These are phyloP conservation scores for Diplodia corticola DNA, from an alignment of 2,329 filamentous ascomycete genomes.

Conservation along the genomic window DNA sequence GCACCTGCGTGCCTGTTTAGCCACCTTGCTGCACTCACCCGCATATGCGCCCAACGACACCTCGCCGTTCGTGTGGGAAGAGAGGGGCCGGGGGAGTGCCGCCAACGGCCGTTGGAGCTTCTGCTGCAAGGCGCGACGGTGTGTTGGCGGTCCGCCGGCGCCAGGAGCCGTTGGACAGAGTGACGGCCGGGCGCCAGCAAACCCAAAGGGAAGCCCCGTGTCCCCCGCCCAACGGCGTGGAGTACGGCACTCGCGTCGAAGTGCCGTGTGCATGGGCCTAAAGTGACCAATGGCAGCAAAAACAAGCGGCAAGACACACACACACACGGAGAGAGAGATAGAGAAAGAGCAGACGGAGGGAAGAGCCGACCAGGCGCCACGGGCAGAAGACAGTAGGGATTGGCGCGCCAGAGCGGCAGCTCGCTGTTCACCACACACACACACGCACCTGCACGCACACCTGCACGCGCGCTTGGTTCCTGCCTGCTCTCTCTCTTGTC, in stretches of 20 bases:
- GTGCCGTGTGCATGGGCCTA: not conserved
- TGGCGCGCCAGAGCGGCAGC: not conserved
- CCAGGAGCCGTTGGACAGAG: conserved; percentile 4
- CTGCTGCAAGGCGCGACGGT: not conserved
- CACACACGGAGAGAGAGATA: not conserved
- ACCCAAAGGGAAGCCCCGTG: not conserved
- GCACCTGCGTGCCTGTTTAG: not conserved
- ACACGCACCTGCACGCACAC: not conserved
- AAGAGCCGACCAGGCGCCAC: too few relatives aligned
- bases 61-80: not conserved
- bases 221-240: not conserved
- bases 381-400: not conserved
- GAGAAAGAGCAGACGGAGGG: not conserved
- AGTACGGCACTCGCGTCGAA: conserved; percentile 7
- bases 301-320: not conserved
- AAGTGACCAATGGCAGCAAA: not conserved
- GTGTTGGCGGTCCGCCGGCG: conserved; percentile 1
- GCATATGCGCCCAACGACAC: conserved; percentile 12
- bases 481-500: not conserved
- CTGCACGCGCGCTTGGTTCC: not conserved
- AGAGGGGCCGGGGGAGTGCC: not conserved
- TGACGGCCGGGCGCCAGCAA: not conserved
- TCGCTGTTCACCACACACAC: not conserved
- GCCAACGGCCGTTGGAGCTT: not conserved
- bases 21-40: not conserved